Evolutionary conservation across 306 rosid genomes (phyloP).

Genomic region (Corylus avellana): DNA sequence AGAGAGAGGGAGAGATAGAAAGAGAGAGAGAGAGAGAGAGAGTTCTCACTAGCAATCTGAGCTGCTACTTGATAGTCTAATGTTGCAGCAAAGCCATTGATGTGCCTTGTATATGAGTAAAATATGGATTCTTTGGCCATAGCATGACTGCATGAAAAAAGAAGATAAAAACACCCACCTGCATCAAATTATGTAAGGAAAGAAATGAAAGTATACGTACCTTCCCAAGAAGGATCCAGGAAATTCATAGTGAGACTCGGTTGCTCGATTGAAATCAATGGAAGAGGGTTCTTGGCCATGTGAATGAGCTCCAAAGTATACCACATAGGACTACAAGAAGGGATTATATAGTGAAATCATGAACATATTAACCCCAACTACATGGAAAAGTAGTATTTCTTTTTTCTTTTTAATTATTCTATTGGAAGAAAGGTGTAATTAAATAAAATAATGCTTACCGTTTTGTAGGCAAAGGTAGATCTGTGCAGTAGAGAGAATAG

Average conservation of each 20-base stretch:
- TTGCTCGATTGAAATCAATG: conserved; percentile 46
- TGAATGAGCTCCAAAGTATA: conserved; percentile 83
- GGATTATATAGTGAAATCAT: neutral
- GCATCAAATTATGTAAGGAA: too few species aligned
- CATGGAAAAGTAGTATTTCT: neutral
- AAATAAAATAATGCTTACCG: conserved; percentile 44
- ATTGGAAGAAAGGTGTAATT: neutral
- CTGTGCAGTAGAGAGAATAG: conserved; percentile 16
- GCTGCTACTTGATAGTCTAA: conserved; percentile 71
- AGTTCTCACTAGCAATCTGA: conserved; percentile 54
- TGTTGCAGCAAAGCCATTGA: conserved; percentile 91
- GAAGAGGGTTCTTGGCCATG: conserved; percentile 48
- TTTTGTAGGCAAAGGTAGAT: conserved; percentile 53
- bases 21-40: neutral
- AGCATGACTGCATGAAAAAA: conserved; percentile 35
- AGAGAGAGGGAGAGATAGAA: neutral
- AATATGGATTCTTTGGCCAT: conserved; percentile 60
- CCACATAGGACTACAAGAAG: conserved; percentile 68
- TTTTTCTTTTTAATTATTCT: conserved; percentile 2
- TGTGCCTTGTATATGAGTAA: conserved; percentile 86
- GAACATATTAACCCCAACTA: neutral
- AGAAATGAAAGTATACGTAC: conserved; percentile 26
- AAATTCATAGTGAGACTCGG: conserved; percentile 65
- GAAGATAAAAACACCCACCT: too few species aligned
- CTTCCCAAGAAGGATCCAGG: conserved; percentile 74